phyloP scores from a whole-genome alignment of 352 stramenopile species.

The Achlya hypogyna region DNA sequence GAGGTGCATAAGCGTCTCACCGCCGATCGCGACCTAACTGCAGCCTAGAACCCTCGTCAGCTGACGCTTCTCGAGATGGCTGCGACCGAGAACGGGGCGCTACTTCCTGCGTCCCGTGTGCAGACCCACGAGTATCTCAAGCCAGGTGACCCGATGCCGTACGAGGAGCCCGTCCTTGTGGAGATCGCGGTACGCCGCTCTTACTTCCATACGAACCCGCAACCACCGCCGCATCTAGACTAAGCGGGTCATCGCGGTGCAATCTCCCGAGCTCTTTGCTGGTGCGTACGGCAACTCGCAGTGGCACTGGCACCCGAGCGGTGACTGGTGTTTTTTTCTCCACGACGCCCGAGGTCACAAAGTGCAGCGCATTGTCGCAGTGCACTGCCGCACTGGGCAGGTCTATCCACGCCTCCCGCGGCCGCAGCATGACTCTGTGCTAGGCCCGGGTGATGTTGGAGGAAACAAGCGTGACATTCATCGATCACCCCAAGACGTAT shows the following conservation, averaged over 20 bases:
- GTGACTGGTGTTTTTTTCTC: constrained; percentile 4
- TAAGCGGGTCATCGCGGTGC: background rate
- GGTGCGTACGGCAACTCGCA: background rate
- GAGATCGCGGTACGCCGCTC: background rate
- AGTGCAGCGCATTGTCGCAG: background rate
- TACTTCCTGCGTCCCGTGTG: background rate
- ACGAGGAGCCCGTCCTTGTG: background rate
- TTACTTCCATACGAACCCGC: background rate
- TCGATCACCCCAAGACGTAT: constrained; percentile 1
- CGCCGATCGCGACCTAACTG: background rate
- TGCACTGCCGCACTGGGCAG: background rate
- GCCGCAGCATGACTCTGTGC: background rate
- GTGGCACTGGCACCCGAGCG: background rate
- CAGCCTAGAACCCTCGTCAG: background rate
- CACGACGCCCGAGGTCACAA: constrained; percentile 10
- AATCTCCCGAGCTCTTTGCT: background rate
- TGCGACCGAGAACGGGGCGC: background rate
- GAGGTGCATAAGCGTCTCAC: background rate
- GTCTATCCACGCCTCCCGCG: background rate
- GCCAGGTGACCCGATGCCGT: background rate
- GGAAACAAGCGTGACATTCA: constrained; percentile 6
- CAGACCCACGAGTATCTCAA: constrained; percentile 4
- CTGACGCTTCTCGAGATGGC: constrained; percentile 7
- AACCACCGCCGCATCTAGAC: background rate
- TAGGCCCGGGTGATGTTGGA: background rate